Conservation (phyloP, 352 stramenopile genomes). For the Phytopythium chamaehyphon region DNA sequence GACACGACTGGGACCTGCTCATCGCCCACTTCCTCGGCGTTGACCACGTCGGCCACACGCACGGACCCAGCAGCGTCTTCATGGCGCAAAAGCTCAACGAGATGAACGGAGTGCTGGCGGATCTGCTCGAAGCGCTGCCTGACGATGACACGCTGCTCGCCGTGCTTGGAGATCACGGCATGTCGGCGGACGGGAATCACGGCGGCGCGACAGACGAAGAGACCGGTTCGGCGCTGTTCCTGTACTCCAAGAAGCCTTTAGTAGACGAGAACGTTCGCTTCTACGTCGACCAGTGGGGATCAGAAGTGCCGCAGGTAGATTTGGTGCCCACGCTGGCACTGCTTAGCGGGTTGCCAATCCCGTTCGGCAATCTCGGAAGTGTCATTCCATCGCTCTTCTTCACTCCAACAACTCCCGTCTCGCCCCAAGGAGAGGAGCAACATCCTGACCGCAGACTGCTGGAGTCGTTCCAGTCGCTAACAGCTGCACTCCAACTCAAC, state of each 20-base stretch:
- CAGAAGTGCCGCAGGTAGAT: conserved; percentile 92
- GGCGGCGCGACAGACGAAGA: conserved; percentile 96
- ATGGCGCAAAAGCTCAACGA: conserved; percentile 95
- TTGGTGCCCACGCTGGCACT: conserved; percentile 95
- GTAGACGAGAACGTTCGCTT: conserved; percentile 17
- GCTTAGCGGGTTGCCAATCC: conserved; percentile 93
- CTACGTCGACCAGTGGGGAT: conserved; percentile 19
- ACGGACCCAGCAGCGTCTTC: conserved; percentile 90
- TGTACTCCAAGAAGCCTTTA: conserved; percentile 72
- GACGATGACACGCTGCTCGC: conserved; percentile 84
- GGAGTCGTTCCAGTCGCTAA: conserved; percentile 40
- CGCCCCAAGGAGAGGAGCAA: neutral
- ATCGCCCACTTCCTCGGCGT: conserved; percentile 91
- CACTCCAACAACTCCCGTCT: conserved; percentile 6
- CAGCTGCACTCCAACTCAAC: conserved; percentile 75
- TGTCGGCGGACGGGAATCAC: conserved; percentile 98
- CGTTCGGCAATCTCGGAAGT: conserved; percentile 94
- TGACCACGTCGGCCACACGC: conserved; percentile 98
- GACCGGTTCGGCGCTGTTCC: conserved; percentile 93
- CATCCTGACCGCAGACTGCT: conserved; percentile 2
- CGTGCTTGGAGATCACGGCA: conserved; percentile 97
- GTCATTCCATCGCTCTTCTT: conserved; percentile 92
- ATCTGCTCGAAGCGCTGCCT: conserved; percentile 62
- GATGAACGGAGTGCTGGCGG: conserved; percentile 91
- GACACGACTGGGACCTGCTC: conserved; percentile 69